Conservation (phyloP, 768 basidiomycete genomes). For the Mycena polygramma region DNA sequence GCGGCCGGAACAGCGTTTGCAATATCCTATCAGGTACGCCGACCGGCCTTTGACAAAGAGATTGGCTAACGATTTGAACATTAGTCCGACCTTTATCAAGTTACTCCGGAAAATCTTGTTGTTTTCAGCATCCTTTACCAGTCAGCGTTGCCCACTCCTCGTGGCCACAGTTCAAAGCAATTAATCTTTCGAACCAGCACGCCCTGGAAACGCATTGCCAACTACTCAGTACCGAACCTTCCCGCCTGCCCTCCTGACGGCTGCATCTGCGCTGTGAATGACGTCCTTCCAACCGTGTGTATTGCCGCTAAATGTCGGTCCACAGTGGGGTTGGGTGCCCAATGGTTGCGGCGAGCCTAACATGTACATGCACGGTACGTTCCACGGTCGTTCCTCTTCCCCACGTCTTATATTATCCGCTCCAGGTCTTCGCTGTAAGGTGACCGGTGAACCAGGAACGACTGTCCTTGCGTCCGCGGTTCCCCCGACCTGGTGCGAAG, state of each 20-base stretch:
- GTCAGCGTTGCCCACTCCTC: slow-evolving; percentile 40
- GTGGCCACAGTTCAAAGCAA: neutral
- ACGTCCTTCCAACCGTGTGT: neutral
- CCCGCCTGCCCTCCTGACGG: slow-evolving; percentile 59
- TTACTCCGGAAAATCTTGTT: slow-evolving; percentile 58
- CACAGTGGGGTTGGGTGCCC: slow-evolving; percentile 61
- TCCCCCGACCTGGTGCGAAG: slow-evolving; percentile 60
- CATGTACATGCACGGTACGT: slow-evolving; percentile 56
- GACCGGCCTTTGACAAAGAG: neutral
- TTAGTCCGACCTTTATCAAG: slow-evolving; percentile 53
- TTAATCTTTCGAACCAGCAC: slow-evolving; percentile 45
- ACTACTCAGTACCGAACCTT: slow-evolving; percentile 56
- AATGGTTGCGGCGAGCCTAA: slow-evolving; percentile 58
- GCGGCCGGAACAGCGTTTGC: slow-evolving; percentile 61
- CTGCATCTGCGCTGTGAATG: slow-evolving; percentile 58
- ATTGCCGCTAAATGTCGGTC: neutral
- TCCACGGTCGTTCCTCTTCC: neutral
- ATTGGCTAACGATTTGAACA: neutral
- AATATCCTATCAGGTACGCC: slow-evolving; percentile 55
- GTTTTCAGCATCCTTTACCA: slow-evolving; percentile 58
- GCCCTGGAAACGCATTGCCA: slow-evolving; percentile 59
- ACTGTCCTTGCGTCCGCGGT: slow-evolving; percentile 44
- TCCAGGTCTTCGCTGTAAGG: slow-evolving; percentile 52
- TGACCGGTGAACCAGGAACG: slow-evolving; percentile 49
- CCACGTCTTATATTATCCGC: neutral